These are phyloP conservation scores for Golubevia pallescens DNA, from an alignment of 1,284 basidiomycete genomes.

Conservation along the genomic window DNA sequence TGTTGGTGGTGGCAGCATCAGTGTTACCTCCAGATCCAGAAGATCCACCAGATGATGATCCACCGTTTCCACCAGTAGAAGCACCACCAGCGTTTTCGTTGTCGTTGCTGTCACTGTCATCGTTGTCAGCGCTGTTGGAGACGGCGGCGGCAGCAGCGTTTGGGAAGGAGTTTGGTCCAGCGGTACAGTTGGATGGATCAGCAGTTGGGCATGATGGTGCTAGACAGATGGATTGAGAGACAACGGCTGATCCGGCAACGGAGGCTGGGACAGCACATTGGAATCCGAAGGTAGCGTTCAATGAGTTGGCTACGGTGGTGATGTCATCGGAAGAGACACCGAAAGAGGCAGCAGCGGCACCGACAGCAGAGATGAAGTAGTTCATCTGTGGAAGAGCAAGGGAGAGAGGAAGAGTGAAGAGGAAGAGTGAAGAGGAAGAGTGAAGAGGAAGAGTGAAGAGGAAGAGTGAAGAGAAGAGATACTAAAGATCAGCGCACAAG, in stretches of 20 bases:
- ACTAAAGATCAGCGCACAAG: too few species aligned
- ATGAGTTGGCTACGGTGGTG: conserved; percentile 12
- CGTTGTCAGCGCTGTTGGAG: background rate
- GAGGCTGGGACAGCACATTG: too few species aligned
- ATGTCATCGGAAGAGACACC: conserved; percentile 20
- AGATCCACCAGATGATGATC: too few species aligned
- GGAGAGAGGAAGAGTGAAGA: too few species aligned
- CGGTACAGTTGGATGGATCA: background rate
- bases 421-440: too few species aligned
- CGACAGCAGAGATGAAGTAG: conserved; percentile 20
- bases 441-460: background rate
- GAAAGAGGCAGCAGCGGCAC: conserved; percentile 19
- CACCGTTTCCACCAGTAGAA: too few species aligned
- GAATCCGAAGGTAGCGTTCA: conserved; percentile 16
- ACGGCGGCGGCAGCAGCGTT: conserved; percentile 13
- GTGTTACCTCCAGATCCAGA: too few species aligned
- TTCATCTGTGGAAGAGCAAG: background rate
- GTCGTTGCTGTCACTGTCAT: background rate
- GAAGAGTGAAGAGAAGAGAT: too few species aligned
- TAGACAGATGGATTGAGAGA: conserved; percentile 15
- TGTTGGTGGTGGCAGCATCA: too few species aligned
- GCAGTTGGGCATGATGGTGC: conserved; percentile 10
- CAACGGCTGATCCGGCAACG: background rate
- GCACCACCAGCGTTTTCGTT: too few species aligned
- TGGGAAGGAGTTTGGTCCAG: conserved; percentile 4